A percentile compares a stretch with the other conserved stretches of the same genome.
Conservation (phyloP, 2,329 filamentous ascomycete species). For the Apiospora arundinis region DNA sequence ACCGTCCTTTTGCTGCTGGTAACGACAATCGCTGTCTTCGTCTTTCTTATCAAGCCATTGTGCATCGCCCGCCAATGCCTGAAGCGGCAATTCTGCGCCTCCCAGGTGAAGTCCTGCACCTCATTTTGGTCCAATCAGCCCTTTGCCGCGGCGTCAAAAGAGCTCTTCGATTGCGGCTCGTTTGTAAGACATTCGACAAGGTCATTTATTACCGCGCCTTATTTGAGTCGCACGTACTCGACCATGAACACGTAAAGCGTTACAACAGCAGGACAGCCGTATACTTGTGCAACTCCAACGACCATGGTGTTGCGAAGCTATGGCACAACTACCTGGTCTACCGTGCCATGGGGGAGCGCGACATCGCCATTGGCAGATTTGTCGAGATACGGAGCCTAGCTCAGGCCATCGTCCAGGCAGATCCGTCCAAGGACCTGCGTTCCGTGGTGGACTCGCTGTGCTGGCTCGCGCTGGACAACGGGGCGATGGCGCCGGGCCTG, state of each 20-base stretch:
- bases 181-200: not conserved
- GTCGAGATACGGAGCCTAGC: not conserved
- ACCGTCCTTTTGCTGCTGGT: too few species aligned
- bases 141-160: not conserved
- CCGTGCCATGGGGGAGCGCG: not conserved
- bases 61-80: too few species aligned
- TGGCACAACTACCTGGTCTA: not conserved
- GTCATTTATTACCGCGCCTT: not conserved
- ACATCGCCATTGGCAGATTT: not conserved
- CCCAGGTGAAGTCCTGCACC: not conserved
- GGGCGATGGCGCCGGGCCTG: not conserved
- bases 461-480: not conserved
- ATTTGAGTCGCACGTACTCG: not conserved
- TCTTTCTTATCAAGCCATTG: too few species aligned
- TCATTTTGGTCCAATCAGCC: not conserved
- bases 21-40: too few species aligned
- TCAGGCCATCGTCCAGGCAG: not conserved
- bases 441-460: not conserved
- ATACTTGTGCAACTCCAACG: not conserved
- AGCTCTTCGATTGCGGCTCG: not conserved
- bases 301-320: not conserved
- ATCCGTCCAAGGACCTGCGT: not conserved
- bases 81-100: not conserved
- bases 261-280: not conserved
- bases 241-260: not conserved